Evolutionary conservation across 2,329 filamentous ascomycete species (phyloP), one percentile per base, ranked within the genome.

Genomic region (Cladosporium sp.): DNA sequence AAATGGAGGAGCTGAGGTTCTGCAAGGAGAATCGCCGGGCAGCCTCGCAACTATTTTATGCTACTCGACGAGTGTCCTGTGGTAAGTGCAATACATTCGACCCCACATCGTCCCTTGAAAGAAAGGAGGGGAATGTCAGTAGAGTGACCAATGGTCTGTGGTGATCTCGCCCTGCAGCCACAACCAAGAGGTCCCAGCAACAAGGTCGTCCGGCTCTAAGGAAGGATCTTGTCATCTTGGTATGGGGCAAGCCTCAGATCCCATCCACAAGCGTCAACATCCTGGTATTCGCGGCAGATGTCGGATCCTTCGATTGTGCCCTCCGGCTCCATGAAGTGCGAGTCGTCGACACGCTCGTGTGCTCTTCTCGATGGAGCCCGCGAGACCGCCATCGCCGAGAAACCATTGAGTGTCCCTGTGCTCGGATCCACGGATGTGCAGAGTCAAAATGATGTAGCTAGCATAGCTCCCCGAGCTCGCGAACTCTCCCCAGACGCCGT

Each of bases 91-190:
- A 19, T 45, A 45, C 42, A 22, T 10, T 35, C 39, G 10, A 57
- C 55, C 55, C 55, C 55, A 51, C 55, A 51, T 51, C 17, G 36
- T 35, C 25, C 48, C 45, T 44, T 37, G 36, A 24, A 25, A 22
- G 19, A 57, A 51, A 57, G 55, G 55, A 57, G 55, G 55, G 55
- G 55, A 25, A 57, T 35, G 19, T 20, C 19, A 19, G 39, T 25
- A 40, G 25, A 28, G 24, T 47, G 55, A 45, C 55, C 52, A 55
- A 55, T 55, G 52, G 8, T 47, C 52, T 34, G 3, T 19, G 28
- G 28, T 55, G 32, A 28, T 47, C 40, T 47, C 17, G 32, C 32
- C 40, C 52, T 55, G 52, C 32, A 47, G 40, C 52, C 52, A 55
- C 52, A 37, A 47, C n/a, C 34, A 17, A 42, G n/a, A 55, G 35